Conservation (phyloP, 2,329 filamentous ascomycete genomes). For the Arthrobotrys megalospora region DNA sequence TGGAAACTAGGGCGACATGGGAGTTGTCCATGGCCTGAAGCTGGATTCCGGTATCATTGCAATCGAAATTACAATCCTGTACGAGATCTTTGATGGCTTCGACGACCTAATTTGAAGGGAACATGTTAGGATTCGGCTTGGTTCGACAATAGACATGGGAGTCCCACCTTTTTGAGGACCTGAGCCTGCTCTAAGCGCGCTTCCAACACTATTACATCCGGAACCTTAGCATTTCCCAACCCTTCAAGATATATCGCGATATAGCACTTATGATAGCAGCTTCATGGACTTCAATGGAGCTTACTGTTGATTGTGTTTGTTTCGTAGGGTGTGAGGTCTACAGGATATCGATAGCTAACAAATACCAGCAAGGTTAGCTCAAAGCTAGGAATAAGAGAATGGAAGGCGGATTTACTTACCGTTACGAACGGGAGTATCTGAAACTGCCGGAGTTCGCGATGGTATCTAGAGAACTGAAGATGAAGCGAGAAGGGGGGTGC, state of each 20-base stretch:
- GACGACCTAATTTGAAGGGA: constrained; percentile 77
- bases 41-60: constrained; percentile 98
- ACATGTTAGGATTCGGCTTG: constrained; percentile 1
- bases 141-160: neutral
- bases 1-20: constrained; percentile 97
- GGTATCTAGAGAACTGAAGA: neutral
- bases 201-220: constrained; percentile 81
- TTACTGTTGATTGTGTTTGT: constrained; percentile 47
- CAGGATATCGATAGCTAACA: neutral
- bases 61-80: constrained; percentile 99
- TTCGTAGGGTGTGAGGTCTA: constrained; percentile 3
- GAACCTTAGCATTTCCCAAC: constrained; percentile 26
- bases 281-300: constrained; percentile 39
- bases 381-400: neutral
- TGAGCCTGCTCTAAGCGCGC: constrained; percentile 95
- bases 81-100: constrained; percentile 99
- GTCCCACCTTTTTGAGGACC: constrained; percentile 89
- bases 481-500: constrained; percentile 16
- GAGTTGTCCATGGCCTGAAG: constrained; percentile 99
- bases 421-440: constrained; percentile 1
- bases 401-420: neutral
- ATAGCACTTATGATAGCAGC: neutral
- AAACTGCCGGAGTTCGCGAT: neutral
- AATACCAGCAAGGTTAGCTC: constrained; percentile 24
- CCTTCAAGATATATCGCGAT: neutral